Percentiles rank a stretch among this genome's conserved stretches.
Evolutionary conservation across 148 eudicot species (phyloP).

Genomic region (Suaeda aralocaspica): DNA sequence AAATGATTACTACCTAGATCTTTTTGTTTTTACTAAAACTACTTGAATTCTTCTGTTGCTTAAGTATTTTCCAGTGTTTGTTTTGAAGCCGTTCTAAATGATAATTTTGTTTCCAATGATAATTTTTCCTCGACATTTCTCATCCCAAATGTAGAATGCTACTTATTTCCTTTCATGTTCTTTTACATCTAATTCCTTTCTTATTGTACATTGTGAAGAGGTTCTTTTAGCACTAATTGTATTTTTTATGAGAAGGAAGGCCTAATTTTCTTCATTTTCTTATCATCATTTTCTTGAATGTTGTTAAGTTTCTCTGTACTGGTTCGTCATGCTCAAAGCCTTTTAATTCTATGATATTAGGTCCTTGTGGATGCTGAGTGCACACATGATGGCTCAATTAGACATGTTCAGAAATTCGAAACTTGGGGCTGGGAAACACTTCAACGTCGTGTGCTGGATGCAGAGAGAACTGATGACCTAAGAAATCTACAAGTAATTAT

Average conservation of each 20-base stretch:
- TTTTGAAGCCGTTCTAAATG: too few relatives aligned
- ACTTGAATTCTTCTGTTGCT: too few relatives aligned
- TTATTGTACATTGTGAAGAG: too few relatives aligned
- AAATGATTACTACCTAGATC: neutral
- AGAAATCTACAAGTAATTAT: constrained; percentile 65
- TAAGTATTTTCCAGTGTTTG: too few relatives aligned
- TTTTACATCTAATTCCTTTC: too few relatives aligned
- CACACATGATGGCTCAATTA: constrained; percentile 97
- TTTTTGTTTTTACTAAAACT: neutral
- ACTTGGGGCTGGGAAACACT: constrained; percentile 97
- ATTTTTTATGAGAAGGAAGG: neutral
- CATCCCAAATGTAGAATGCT: too few relatives aligned
- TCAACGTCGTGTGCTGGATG: constrained; percentile 80
- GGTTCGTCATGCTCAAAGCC: constrained; percentile 9
- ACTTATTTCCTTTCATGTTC: too few relatives aligned
- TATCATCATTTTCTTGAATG: neutral
- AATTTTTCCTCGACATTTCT: too few relatives aligned
- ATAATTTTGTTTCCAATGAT: too few relatives aligned
- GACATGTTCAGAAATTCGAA: constrained; percentile 89
- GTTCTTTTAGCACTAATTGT: too few relatives aligned
- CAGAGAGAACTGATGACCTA: constrained; percentile 77
- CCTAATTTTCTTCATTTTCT: neutral
- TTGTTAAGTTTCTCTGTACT: neutral
- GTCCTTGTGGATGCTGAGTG: constrained; percentile 99
- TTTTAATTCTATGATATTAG: constrained; percentile 33